These are phyloP conservation scores for Postia placenta DNA, from an alignment of 768 basidiomycete species.

Conservation along the genomic window DNA sequence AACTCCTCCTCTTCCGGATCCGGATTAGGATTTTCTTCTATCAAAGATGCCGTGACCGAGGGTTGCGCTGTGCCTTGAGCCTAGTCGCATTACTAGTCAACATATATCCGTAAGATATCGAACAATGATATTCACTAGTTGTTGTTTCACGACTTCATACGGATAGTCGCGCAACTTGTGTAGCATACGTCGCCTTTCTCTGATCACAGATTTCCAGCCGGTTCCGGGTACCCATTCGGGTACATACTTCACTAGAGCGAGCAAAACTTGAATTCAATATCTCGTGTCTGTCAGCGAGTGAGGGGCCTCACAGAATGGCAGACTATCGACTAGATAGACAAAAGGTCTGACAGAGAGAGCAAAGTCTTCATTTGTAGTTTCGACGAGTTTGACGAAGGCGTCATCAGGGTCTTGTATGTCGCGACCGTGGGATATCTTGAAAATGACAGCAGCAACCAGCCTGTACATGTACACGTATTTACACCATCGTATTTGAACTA, in stretches of 20 bases:
- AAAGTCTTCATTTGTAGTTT: slow-evolving; percentile 22
- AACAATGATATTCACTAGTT: not conserved
- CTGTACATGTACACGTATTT: not conserved
- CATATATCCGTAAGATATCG: not conserved
- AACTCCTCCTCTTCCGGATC: not conserved
- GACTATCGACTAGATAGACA: slow-evolving; percentile 23
- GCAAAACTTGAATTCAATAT: not conserved
- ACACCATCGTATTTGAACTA: not conserved
- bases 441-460: slow-evolving; percentile 1
- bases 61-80: not conserved
- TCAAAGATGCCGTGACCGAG: not conserved
- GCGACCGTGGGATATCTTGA: slow-evolving; percentile 24
- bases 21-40: not conserved
- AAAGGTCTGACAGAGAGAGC: slow-evolving; percentile 16
- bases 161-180: not conserved
- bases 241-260: slow-evolving; percentile 8
- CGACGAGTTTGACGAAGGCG: slow-evolving; percentile 17
- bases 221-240: slow-evolving; percentile 15
- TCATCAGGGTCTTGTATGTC: slow-evolving; percentile 20
- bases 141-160: not conserved
- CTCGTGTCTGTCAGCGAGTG: not conserved
- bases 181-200: not conserved
- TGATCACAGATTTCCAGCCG: slow-evolving; percentile 6
- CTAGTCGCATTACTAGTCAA: not conserved
- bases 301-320: slow-evolving; percentile 22